Base-by-base conservation (phyloP, 164 flowering plant species). In the Stephania cephalantha region DNA sequence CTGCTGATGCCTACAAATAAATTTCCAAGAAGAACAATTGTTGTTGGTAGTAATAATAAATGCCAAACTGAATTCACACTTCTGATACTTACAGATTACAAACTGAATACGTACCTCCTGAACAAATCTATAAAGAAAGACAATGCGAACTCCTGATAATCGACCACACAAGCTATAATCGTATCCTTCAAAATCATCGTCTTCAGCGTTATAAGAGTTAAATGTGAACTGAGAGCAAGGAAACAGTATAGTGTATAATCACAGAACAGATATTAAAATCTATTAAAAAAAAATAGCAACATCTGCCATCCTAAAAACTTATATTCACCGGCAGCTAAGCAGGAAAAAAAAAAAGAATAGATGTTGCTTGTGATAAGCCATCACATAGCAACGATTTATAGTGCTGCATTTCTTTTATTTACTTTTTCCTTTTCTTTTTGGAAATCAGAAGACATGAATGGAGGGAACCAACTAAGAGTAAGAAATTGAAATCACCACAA, bases 121-220 rank as follows among this genome's bases (percentile, higher is more conserved):
- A 71, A 95, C 88, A 86, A 95, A 95, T 81, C 92, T 90, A 82
- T 95, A 90, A 17, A 95, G 97, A 81, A 95, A 91, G 73, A 95
- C 90, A 76, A 95, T 90, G 70, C 97, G 99, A 71, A 95, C 98
- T 42, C 94, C 97, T 73, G 98, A 93, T 77, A 95, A 95, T 58
- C 87, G 91, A 22, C 98, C 95, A 72, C 74, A 10, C 82, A 95
- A 88, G 83, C 98, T 91, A 79, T 93, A 95, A 80, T 93, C 94
- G 84, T 90, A 88, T 80, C 99, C 99, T 79, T 91, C 94, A 79
- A 90, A 95, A 75, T 95, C 99, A 83, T 91, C 99, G 83, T 95
- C 99, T 73, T 86, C 97, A 69, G 81, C 79, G 82, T 91, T 85
- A 75, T 88, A 93, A n/a, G 99, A 95, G 74, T 86, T 84, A 80